These are phyloP conservation scores for Friedmanniomyces simplex DNA, from an alignment of 495 filamentous ascomycete genomes.

Conservation along the genomic window DNA sequence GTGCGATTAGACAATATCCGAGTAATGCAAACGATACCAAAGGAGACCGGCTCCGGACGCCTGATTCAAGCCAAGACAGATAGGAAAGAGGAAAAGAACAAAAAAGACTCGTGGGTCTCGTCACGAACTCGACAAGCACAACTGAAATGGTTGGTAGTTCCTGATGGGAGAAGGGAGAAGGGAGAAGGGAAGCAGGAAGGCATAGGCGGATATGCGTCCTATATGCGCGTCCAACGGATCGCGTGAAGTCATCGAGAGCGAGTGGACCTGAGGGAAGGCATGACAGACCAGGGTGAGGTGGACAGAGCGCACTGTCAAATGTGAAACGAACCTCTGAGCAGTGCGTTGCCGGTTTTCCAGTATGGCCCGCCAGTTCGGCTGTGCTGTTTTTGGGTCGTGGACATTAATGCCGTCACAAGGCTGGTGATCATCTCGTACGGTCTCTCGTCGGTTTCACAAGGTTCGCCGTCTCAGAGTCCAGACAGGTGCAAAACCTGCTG, in stretches of 20 bases:
- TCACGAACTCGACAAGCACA: slow-evolving; percentile 11
- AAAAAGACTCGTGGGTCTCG: slow-evolving; percentile 23
- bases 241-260: slow-evolving; percentile 4
- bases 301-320: slow-evolving; percentile 2
- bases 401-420: background rate
- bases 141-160: slow-evolving; percentile 10
- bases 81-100: slow-evolving; percentile 2
- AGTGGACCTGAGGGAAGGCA: slow-evolving; percentile 10
- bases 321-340: slow-evolving; percentile 21
- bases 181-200: background rate
- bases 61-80: slow-evolving; percentile 7
- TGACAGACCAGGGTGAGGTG: slow-evolving; percentile 1
- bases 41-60: slow-evolving; percentile 23
- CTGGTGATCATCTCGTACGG: background rate
- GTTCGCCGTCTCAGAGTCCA: background rate
- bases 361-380: slow-evolving; percentile 2
- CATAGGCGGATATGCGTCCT: slow-evolving; percentile 5
- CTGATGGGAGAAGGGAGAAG: slow-evolving; percentile 3
- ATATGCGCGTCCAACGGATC: slow-evolving; percentile 11
- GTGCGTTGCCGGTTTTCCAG: slow-evolving; percentile 2
- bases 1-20: slow-evolving; percentile 14
- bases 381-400: background rate
- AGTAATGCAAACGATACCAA: background rate
- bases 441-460: background rate
- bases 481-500: background rate